Base-by-base conservation (phyloP, 139 green algal species). In the Coelastrella sp. region DNA sequence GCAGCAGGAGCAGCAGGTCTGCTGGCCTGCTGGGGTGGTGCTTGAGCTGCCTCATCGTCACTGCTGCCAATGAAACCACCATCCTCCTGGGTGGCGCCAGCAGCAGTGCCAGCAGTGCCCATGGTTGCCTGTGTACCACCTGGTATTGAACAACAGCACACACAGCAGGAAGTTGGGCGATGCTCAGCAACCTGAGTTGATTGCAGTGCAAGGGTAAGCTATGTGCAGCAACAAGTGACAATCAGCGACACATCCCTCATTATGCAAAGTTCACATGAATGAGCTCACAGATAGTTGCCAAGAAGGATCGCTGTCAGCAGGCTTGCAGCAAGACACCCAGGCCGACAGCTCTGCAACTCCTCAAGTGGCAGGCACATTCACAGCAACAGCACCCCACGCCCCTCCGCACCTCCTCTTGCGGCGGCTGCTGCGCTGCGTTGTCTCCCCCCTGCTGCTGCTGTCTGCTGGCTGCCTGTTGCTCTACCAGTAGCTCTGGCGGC, bases 61-160 rank as follows among this genome's bases (percentile, higher is more conserved):
- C 81, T 86, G n/a, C 58, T 74, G 9, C 61, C 59, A 59, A 75
- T 74, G 11, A 75, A 86, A 20, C 58, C 81, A n/a, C 81, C 81
- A 22, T 74, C 59, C 74, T 59, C 35, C 6, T 81, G 74, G 59
- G 66, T 66, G 27, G 59, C n/a, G 56, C 59, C 22, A 22, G n/a
- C 60, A 73, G 81, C 81, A 75, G 81, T 74, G 60, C 58, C 60
- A 11, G 59, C 24, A 19, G 59, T 75, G 59, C 19, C 58, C 56
- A 19, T 12, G 10, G 57, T 20, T 12, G 59, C 81, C 12, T 58
- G n/a, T 7, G n/a, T 74, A 11, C 10, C 57, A 20, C 35, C 81
- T 86, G 81, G 6, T 10, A 57, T 59, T 20, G n/a, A 59, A 12
- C 58, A 59, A 25, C 57, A 65, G 27, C 78, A 83, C 8, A 20